These are phyloP conservation scores for Blastomyces percursus DNA, from an alignment of 2,329 filamentous ascomycete genomes.

Conservation along the genomic window DNA sequence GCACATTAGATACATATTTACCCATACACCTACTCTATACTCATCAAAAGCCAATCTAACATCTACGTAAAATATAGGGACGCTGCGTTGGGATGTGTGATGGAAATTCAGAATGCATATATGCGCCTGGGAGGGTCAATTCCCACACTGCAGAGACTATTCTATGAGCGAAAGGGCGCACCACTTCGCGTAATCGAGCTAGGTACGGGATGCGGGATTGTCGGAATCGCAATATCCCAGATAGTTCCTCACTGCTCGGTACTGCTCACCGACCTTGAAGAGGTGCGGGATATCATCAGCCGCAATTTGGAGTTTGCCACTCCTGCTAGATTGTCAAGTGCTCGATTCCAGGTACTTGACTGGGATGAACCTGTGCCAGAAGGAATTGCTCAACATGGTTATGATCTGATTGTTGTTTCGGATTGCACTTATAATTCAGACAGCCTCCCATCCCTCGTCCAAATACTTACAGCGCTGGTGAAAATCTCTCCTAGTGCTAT, in stretches of 20 bases:
- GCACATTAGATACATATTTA: neutral
- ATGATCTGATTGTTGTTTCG: slow-evolving; percentile 54
- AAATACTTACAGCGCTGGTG: slow-evolving; percentile 43
- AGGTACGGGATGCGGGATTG: slow-evolving; percentile 58
- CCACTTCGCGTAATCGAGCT: slow-evolving; percentile 49
- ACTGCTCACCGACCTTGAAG: slow-evolving; percentile 54
- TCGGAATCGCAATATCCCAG: slow-evolving; percentile 52
- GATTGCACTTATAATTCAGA: slow-evolving; percentile 67
- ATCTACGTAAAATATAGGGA: slow-evolving; percentile 34
- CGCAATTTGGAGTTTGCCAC: slow-evolving; percentile 43
- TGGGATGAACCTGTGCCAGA: slow-evolving; percentile 46
- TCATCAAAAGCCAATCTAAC: neutral
- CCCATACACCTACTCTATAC: neutral
- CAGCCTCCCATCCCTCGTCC: slow-evolving; percentile 52
- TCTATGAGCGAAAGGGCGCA: slow-evolving; percentile 20
- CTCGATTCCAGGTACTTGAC: slow-evolving; percentile 46
- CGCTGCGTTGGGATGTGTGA: slow-evolving; percentile 48
- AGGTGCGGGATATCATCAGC: slow-evolving; percentile 50
- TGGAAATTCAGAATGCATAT: slow-evolving; percentile 40
- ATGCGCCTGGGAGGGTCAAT: slow-evolving; percentile 19
- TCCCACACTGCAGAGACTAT: slow-evolving; percentile 24
- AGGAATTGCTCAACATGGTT: slow-evolving; percentile 26
- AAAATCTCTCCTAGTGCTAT: slow-evolving; percentile 39
- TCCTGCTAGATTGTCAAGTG: slow-evolving; percentile 32
- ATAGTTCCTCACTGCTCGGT: slow-evolving; percentile 43